phyloP scores from a whole-genome alignment of 2,329 filamentous ascomycete species.

The Fusarium falciforme region DNA sequence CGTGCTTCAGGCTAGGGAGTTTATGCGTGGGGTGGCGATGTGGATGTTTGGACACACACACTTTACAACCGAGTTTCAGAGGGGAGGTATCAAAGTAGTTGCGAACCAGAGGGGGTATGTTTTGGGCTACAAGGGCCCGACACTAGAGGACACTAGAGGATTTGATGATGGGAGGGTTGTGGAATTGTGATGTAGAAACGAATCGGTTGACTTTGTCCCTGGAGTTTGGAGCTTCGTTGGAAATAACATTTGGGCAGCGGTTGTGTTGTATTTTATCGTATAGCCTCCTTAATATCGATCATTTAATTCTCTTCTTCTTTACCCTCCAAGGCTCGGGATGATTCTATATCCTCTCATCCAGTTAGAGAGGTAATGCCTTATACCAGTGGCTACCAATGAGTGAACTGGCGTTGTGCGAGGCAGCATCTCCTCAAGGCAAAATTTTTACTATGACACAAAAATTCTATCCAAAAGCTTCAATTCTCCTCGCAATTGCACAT shows the following conservation, averaged over 20 bases:
- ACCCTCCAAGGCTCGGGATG: background rate
- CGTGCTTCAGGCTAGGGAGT: constrained; percentile 45
- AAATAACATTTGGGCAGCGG: background rate
- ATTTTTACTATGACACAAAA: background rate
- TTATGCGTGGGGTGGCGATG: constrained; percentile 46
- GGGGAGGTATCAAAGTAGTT: constrained; percentile 52
- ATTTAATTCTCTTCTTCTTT: background rate
- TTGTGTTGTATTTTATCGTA: background rate
- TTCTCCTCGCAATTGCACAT: background rate
- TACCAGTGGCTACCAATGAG: background rate
- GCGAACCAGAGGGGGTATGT: constrained; percentile 60
- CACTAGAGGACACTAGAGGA: constrained; percentile 38
- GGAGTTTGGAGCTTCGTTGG: background rate
- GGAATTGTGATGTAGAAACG: constrained; percentile 20
- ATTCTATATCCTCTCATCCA: background rate
- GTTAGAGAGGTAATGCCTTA: background rate
- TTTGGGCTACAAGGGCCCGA: constrained; percentile 39
- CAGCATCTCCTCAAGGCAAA: background rate
- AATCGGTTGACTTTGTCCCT: background rate
- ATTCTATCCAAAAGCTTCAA: background rate
- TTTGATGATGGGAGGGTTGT: constrained; percentile 40
- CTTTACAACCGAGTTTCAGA: constrained; percentile 52
- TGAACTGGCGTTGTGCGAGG: background rate
- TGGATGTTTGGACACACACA: constrained; percentile 65
- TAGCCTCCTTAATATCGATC: background rate